Conservation (phyloP, 345 rosid genomes). For the Eucalyptus sideroxylon region DNA sequence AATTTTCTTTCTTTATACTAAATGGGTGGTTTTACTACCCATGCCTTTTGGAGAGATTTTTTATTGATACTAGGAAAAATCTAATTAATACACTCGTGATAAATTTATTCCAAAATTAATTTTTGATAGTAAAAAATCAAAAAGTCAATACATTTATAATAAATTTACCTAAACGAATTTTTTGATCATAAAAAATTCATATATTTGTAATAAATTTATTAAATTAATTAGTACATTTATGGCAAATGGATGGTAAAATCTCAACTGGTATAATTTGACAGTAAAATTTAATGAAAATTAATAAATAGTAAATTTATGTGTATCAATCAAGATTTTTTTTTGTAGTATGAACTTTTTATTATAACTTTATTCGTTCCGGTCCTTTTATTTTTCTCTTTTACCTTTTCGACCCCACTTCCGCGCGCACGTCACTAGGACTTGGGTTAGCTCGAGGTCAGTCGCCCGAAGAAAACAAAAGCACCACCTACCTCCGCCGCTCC, state of each 20-base stretch:
- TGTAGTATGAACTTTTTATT: too few species aligned
- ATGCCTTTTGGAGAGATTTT: neutral
- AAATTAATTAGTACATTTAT: rapidly evolving
- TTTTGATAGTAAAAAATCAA: rapidly evolving
- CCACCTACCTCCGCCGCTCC: neutral
- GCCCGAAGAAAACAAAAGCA: neutral
- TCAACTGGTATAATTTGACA: rapidly evolving
- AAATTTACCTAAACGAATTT: rapidly evolving
- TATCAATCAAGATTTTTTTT: too few species aligned
- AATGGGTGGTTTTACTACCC: neutral
- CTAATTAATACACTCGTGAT: rapidly evolving
- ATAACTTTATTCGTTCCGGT: neutral
- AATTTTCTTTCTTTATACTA: neutral
- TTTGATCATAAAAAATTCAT: too few species aligned
- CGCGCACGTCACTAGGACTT: neutral
- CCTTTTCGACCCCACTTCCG: neutral
- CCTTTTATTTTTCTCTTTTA: neutral
- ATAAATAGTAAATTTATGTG: rapidly evolving
- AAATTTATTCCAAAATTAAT: too few species aligned
- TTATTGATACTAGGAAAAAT: too few species aligned
- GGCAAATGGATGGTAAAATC: rapidly evolving
- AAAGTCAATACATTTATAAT: rapidly evolving
- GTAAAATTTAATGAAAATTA: rapidly evolving
- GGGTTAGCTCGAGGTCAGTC: neutral
- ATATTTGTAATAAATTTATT: too few species aligned